Base-by-base conservation (phyloP, 805 yeast species). In the Wickerhamomyces mucosus region DNA sequence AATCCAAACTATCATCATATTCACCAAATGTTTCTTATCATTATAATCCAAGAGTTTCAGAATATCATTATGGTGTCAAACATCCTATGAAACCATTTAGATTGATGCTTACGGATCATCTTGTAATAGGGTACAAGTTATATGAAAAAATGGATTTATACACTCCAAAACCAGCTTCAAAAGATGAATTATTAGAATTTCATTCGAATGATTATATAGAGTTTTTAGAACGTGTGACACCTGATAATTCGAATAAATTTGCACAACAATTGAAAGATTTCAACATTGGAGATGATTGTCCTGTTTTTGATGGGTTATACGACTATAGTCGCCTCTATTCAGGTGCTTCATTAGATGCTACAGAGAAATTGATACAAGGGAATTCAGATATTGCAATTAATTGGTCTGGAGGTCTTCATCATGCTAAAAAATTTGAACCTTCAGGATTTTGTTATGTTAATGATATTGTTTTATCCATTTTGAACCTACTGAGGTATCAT, bases 31-130 rank as follows among this genome's bases (percentile, higher is more conserved):
- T 86, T 1, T 83, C 95, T 7, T 86, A 86, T 58, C 96, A 86
- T 55, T 84, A 71, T 57, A 86, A 86, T 54, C 82, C 86, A 17
- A 74, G 78, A 32, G 94, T 78, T 0, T 67, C 83, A 2, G 70
- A 73, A 41, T 88, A 78, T 56, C 96, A 88, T 49, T 88, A 83
- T 55, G 98, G 98, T 13, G 81, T 83, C 2, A 72, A 76, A 38
- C 98, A 89, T 56, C 98, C 98, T n/a, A 89, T 89, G 98, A 89
- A 89, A 55, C 98, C 98, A 12, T 84, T 88, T 55, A 63, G 98
- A 42, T 63, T 92, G 39, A 79, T 86, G 88, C 68, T 89, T 27
- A 89, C 98, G 1, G 96, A 89, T 58, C 95, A 88, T 53, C 61
- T 89, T 39, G 89, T 89, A 32, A 72, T 79, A 21, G 76, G 80